These are phyloP conservation scores for Arachis monticola DNA, from an alignment of 331 rosid genomes.

Conservation along the genomic window DNA sequence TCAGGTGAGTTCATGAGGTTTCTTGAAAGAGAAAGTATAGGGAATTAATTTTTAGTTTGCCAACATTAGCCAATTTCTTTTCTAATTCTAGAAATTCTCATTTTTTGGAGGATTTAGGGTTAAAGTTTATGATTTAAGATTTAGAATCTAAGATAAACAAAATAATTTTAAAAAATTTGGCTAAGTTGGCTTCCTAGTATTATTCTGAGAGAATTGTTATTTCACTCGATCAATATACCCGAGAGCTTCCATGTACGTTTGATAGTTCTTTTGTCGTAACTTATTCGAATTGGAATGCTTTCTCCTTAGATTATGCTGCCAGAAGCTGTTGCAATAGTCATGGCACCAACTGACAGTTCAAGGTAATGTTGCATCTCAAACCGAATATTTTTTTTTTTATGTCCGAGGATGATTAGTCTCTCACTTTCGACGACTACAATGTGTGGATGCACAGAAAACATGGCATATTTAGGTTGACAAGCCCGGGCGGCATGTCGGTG, in stretches of 20 bases:
- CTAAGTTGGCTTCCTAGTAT: too few relatives aligned
- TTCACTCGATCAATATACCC: not conserved
- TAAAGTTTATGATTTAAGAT: too few relatives aligned
- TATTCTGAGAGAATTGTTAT: too few relatives aligned
- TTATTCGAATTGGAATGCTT: constrained; percentile 33
- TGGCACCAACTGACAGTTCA: constrained; percentile 82
- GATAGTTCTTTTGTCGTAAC: constrained; percentile 9
- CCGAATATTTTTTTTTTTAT: not conserved
- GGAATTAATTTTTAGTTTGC: too few relatives aligned
- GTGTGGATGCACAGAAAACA: constrained; percentile 66
- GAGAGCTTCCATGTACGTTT: not conserved
- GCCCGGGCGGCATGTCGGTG: constrained; percentile 93
- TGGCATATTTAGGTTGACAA: constrained; percentile 91
- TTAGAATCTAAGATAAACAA: too few relatives aligned
- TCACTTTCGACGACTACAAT: not conserved
- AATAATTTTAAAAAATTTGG: too few relatives aligned
- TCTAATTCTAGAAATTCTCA: too few relatives aligned
- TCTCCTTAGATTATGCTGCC: constrained; percentile 85
- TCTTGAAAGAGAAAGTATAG: too few relatives aligned
- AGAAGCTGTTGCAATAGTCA: constrained; percentile 91
- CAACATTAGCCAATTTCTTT: too few relatives aligned
- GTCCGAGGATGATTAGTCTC: not conserved
- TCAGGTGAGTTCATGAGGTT: constrained; percentile 74
- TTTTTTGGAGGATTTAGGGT: too few relatives aligned
- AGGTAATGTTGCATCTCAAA: constrained; percentile 51